These are phyloP conservation scores for Coemansia sp. DNA, from an alignment of 192 early-diverging fungal genomes.

Conservation along the genomic window DNA sequence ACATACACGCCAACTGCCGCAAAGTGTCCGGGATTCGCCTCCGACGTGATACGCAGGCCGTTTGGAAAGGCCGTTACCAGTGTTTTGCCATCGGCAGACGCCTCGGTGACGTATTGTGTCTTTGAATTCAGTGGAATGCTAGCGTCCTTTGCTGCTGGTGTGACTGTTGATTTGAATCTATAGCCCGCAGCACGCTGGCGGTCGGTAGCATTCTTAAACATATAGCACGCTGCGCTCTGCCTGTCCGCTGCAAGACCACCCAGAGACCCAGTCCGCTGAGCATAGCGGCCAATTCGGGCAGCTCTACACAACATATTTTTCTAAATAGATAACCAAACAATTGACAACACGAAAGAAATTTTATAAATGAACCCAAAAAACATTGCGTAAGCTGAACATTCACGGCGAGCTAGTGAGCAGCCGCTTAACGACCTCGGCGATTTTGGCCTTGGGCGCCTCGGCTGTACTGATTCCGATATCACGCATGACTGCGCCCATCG, in stretches of 20 bases:
- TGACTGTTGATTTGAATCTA: conserved; percentile 20
- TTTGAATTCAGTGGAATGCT: conserved; percentile 13
- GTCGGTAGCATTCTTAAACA: conserved; percentile 12
- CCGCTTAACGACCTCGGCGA: conserved; percentile 76
- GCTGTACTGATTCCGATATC: conserved; percentile 67
- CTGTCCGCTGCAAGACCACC: neutral
- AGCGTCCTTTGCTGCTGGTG: neutral
- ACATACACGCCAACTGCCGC: conserved; percentile 86
- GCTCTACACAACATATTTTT: conserved; percentile 1
- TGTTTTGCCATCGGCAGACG: conserved; percentile 39
- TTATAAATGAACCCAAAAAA: neutral
- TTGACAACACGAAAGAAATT: neutral
- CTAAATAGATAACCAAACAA: neutral
- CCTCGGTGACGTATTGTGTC: conserved; percentile 8
- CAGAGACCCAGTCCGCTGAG: neutral
- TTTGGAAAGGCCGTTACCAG: conserved; percentile 82
- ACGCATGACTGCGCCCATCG: conserved; percentile 88
- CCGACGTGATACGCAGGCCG: conserved; percentile 83
- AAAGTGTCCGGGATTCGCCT: conserved; percentile 85
- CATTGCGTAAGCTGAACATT: neutral
- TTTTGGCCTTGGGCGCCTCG: conserved; percentile 70
- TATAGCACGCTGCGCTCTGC: neutral
- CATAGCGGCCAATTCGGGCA: neutral
- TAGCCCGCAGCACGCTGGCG: neutral
- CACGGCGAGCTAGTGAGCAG: conserved; percentile 45